Evolutionary conservation across 164 flowering plant genomes (phyloP), one percentile per base, ranked within the genome.

Genomic region (Vitis labrusca): DNA sequence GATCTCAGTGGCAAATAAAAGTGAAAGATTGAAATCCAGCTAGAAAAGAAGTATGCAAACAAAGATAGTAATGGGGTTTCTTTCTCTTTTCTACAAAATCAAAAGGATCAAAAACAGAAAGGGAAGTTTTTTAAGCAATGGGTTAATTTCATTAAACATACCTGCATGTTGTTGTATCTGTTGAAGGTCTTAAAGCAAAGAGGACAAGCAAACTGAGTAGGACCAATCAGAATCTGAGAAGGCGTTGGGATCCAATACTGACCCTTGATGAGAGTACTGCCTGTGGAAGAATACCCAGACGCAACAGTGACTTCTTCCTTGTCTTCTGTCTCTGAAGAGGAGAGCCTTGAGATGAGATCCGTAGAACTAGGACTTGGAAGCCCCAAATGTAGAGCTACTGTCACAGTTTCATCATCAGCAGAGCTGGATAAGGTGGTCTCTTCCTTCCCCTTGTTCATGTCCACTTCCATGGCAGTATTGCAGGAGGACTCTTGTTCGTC

Each of bases 91-190:
- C 61, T 66, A 23, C 37, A 67, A 67, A 75, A 76, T 71, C 54
- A 57, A 78, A 74, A 74, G 61, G 14, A 69, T 14, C 66, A 63
- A 51, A 62, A 49, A 52, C 15, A 30, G 55, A 69, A 69, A 63
- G 65, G 13, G 10, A 62, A 73, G 51, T 65, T 66, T 77, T 19
- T 57, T 1, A 5, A 12, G 9, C 37, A 59, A 71, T 65, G 50
- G 14, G 32, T 23, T 37, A 37, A 37, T 37, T 37, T 37, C 44
- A 37, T 37, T 37, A 61, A 50, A 30, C 5, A 14, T 65, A 92
- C 96, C 97, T 92, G 96, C 96, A 93, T 93, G 86, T 91, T 93
- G 81, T 93, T 93, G 89, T 93, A 91, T 89, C 97, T 88, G 76
- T 91, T 93, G 90, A 93, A 93, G 74, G 97, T 93, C 80, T 90